Evolutionary conservation across 2,329 filamentous ascomycete species (phyloP).

Genomic region (Colletotrichum gigasporum): DNA sequence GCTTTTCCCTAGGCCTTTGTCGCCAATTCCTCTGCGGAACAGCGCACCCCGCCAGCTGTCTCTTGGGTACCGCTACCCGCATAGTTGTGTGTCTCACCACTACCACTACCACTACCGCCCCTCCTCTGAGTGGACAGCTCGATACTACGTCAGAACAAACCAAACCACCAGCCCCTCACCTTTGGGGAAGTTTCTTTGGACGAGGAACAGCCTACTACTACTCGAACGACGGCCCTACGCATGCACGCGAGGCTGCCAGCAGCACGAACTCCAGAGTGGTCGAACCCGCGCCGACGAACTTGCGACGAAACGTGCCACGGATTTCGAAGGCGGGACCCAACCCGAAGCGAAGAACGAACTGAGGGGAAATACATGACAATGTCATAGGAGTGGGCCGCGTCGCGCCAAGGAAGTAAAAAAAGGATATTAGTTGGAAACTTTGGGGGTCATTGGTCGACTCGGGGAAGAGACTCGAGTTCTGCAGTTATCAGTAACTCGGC

Average conservation of each 20-base stretch:
- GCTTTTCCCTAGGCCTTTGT: background rate
- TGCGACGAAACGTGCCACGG: slow-evolving; percentile 18
- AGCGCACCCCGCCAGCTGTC: background rate
- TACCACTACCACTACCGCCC: background rate
- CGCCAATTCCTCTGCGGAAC: background rate
- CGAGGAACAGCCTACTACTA: background rate
- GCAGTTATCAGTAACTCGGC: background rate
- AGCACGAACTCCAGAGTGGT: background rate
- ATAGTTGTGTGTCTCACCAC: slow-evolving; percentile 11
- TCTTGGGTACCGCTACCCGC: background rate
- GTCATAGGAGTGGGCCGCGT: slow-evolving; percentile 25
- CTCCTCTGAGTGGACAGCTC: slow-evolving; percentile 10
- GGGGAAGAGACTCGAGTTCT: background rate
- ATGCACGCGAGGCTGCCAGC: background rate
- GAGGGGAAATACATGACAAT: slow-evolving; percentile 20
- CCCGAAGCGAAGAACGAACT: background rate
- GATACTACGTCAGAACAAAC: slow-evolving; percentile 25
- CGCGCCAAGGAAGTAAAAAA: slow-evolving; percentile 20
- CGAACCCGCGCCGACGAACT: background rate
- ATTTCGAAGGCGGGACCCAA: background rate
- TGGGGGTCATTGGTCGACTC: background rate
- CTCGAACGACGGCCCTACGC: background rate
- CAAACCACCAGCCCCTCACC: slow-evolving; percentile 17
- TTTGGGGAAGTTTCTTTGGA: background rate
- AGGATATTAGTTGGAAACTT: background rate